Evolutionary conservation across 441 rosid species (phyloP), one percentile per base, ranked within the genome.

Genomic region (Pelargonium citronellum): DNA sequence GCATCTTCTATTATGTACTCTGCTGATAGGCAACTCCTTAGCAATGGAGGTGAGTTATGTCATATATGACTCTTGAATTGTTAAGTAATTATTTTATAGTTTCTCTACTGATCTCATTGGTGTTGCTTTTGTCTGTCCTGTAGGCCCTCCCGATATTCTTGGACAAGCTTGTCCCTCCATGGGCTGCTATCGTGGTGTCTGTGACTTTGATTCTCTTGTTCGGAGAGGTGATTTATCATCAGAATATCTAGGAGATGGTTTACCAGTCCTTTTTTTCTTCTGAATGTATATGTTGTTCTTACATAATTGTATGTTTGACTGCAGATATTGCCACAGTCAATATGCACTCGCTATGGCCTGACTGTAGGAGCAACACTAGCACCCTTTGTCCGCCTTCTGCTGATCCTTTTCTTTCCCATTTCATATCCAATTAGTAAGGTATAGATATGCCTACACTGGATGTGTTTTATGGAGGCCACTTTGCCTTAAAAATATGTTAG

Each of bases 91-190:
- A 39, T 11, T 27, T 44, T 69, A 5, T 17, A n/a, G 12, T 60
- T 51, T 63, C n/a, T 1, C 30, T 12, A 57, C 30, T 57, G 9
- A 57, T 57, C 13, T 7, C 10, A 24, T 17, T 57, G 63, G 16
- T 51, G 58, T 20, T 16, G 22, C 68, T 65, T 64, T 27, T 51
- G 20, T 55, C 80, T 15, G 27, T 57, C 24, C 27, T 57, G 27
- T 57, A 86, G 95, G 82, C 95, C 6, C 91, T 89, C 75, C 95
- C 95, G 0, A 83, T 84, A 67, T 89, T 89, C 73, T 89, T 89
- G 7, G 90, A 89, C 71, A 30, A 84, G 72, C 71, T 87, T 77
- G 73, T 89, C 11, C 63, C 87, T n/a, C 90, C 92, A 27, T 81
- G 81, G 82, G 95, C 83, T 47, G 91, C 95, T 57, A 82, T 87